phyloP scores from a whole-genome alignment of 208 protist genomes.

The Baffinella frigidus region DNA sequence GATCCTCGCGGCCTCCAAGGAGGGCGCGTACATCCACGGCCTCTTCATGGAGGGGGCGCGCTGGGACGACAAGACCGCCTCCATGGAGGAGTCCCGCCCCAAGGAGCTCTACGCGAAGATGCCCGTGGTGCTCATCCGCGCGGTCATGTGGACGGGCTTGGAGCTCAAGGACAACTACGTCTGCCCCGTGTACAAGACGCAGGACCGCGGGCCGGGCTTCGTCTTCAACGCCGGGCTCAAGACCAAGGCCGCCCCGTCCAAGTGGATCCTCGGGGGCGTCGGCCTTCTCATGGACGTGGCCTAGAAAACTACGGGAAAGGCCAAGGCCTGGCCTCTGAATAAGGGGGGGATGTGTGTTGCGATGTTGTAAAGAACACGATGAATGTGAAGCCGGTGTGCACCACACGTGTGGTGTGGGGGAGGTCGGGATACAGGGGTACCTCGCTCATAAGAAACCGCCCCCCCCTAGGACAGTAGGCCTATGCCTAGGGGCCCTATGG shows the following conservation, averaged over 20 bases:
- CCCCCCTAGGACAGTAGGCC: too few relatives aligned
- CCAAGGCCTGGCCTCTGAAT: too few relatives aligned
- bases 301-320: too few relatives aligned
- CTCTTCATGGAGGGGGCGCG: constrained; percentile 94
- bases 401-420: too few relatives aligned
- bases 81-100: constrained; percentile 87
- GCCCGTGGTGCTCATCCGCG: constrained; percentile 78
- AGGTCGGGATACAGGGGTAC: too few relatives aligned
- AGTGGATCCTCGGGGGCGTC: constrained; percentile 57
- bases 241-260: constrained; percentile 32
- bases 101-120: constrained; percentile 79
- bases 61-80: constrained; percentile 84
- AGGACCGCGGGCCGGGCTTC: constrained; percentile 83
- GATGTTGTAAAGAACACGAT: too few relatives aligned
- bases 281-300: constrained; percentile 54
- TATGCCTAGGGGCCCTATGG: too few relatives aligned
- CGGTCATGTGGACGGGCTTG: constrained; percentile 72
- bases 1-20: constrained; percentile 82
- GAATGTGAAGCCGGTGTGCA: too few relatives aligned
- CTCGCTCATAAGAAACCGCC: too few relatives aligned
- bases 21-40: constrained; percentile 95
- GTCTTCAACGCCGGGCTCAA: constrained; percentile 91
- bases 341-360: too few relatives aligned
- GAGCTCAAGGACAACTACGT: constrained; percentile 82
- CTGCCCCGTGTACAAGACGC: constrained; percentile 80